Base-by-base conservation (phyloP, 2,329 filamentous ascomycete species). In the Penicillium sp. region DNA sequence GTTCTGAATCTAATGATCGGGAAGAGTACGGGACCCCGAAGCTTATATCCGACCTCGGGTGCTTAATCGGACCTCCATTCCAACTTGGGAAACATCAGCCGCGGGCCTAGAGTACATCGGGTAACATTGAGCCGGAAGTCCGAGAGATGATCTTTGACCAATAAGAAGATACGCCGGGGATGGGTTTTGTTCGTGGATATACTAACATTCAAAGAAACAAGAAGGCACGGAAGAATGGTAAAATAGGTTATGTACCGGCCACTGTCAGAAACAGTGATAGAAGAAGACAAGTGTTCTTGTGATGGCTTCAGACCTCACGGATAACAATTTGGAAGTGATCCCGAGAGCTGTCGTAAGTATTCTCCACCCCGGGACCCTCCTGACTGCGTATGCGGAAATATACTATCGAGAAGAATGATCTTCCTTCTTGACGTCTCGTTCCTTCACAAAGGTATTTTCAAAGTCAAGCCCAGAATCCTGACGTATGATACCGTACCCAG, bases 401-500 rank as follows among this genome's bases (percentile, higher is more conserved):
- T 25, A 25, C 15, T 29, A 50, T 27, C 27, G 1, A 4, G 35
- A 29, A 15, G 17, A n/a, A 17, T 2, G 4, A 7, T n/a, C 6
- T 21, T 13, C 12, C 6, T 49, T 43, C 3, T n/a, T 17, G 27
- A 35, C 21, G 50, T 64, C 61, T 42, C 61, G 59, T 29, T 50
- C 27, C 50, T 59, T 63, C 29, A 76, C 72, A 31, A 50, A 54
- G 9, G 77, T 73, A 2, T 69, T 80, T 63, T 80, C 75, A 66
- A 82, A 83, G 0, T 71, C 63, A 17, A 82, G 56, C 0, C 78
- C 80, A 2, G 79, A 75, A 53, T 78, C 71, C 51, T 62, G 61
- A 45, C 81, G 73, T 25, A 83, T 64, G 25, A 80, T 67, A 0
- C 81, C 82, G 69, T 80, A 84, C 65, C 83, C 74, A n/a, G 77